A percentile compares a stretch with the other conserved stretches of the same genome.
Evolutionary conservation across 768 basidiomycete species (phyloP).

Genomic region (Kwoniella dendrophila): DNA sequence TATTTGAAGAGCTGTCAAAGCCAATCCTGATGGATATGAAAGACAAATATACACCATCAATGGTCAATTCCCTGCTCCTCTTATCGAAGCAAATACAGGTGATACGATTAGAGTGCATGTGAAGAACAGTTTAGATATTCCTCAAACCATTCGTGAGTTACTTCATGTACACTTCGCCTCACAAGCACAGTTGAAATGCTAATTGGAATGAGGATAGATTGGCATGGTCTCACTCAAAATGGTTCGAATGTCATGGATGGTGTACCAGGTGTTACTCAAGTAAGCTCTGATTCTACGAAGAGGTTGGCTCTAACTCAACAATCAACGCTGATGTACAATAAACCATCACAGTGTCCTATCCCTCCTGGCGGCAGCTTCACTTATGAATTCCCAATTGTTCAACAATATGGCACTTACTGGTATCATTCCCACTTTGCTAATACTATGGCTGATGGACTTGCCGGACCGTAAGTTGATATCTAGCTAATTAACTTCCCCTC

Average conservation of each 20-base stretch:
- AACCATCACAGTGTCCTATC: constrained; percentile 40
- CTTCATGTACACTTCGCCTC: background rate
- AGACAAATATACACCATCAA: constrained; percentile 35
- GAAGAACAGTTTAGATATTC: constrained; percentile 34
- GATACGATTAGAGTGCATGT: constrained; percentile 42
- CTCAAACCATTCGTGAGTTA: constrained; percentile 33
- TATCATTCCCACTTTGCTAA: constrained; percentile 45
- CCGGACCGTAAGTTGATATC: constrained; percentile 29
- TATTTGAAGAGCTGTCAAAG: constrained; percentile 8
- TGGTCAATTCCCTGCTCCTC: constrained; percentile 34
- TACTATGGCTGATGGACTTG: constrained; percentile 38
- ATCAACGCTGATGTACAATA: background rate
- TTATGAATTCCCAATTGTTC: constrained; percentile 36
- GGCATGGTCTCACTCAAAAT: constrained; percentile 46
- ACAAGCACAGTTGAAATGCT: background rate
- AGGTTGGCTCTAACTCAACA: background rate
- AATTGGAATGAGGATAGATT: constrained; percentile 21
- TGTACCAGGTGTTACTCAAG: constrained; percentile 37
- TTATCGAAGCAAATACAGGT: constrained; percentile 46
- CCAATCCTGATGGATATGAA: constrained; percentile 36
- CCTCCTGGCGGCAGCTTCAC: constrained; percentile 30
- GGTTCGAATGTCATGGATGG: constrained; percentile 39
- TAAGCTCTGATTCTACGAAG: constrained; percentile 10
- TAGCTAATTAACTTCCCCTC: background rate
- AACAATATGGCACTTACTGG: constrained; percentile 40